Conservation (phyloP, 208 protist species). For the Sergeia podlipaevii region DNA sequence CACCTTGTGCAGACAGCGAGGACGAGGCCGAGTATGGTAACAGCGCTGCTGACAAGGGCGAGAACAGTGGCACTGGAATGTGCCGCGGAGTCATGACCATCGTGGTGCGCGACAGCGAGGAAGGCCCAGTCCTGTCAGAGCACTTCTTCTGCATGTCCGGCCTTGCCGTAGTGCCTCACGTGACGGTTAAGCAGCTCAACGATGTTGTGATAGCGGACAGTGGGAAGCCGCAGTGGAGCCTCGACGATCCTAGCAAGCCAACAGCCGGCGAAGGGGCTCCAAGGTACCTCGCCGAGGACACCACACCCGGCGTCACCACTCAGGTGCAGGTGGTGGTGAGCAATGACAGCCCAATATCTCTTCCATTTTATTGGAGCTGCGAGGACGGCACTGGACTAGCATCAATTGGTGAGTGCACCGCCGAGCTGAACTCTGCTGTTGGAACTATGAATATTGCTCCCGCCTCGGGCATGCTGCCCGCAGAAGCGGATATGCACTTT, state of each 20-base stretch:
- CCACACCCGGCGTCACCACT: constrained; percentile 48
- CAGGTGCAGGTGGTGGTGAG: constrained; percentile 41
- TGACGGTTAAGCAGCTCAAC: constrained; percentile 55
- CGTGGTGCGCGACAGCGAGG: constrained; percentile 31
- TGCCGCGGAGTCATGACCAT: constrained; percentile 47
- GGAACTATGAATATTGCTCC: constrained; percentile 16
- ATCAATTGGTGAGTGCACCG: too few species aligned
- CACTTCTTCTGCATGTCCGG: constrained; percentile 52
- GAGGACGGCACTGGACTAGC: constrained; percentile 8
- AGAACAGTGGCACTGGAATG: too few species aligned
- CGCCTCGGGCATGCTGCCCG: constrained; percentile 22
- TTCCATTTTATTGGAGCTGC: constrained; percentile 59
- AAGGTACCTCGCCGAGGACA: constrained; percentile 51
- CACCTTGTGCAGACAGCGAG: too few species aligned
- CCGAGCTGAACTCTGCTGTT: constrained; percentile 2
- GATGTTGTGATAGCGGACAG: constrained; percentile 27
- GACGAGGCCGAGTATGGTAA: constrained; percentile 42
- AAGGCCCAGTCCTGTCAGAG: constrained; percentile 40
- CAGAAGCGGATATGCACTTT: constrained; percentile 23
- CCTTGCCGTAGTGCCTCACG: constrained; percentile 58
- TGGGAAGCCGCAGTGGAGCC: constrained; percentile 28
- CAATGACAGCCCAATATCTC: constrained; percentile 58
- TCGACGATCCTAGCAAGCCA: too few species aligned
- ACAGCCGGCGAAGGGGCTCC: constrained; percentile 25
- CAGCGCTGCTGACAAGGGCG: too few species aligned